phyloP scores from a whole-genome alignment of 805 yeast species.

The Ogataea neopini region DNA sequence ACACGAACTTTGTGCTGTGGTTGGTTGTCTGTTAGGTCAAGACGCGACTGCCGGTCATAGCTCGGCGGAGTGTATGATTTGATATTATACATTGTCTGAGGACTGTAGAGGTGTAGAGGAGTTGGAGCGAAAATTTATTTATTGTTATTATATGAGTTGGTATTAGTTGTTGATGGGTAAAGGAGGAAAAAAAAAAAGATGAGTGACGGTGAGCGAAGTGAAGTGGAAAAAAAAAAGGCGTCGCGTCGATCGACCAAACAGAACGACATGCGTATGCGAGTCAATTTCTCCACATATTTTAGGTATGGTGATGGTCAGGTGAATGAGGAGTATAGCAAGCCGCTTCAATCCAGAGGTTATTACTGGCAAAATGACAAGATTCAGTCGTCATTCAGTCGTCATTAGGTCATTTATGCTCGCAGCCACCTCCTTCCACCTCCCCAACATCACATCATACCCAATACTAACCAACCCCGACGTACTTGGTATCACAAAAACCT shows the following conservation, averaged over 20 bases:
- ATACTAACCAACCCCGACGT: conserved; percentile 65
- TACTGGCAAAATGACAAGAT: too few relatives aligned
- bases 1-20: conserved; percentile 16
- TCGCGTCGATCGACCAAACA: neutral
- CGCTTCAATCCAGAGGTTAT: too few relatives aligned
- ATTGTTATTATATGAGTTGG: too few relatives aligned
- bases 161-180: neutral
- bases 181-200: neutral
- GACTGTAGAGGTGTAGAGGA: neutral
- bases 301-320: too few relatives aligned
- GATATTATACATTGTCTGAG: conserved; percentile 16
- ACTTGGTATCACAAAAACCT: neutral
- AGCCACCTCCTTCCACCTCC: conserved; percentile 50
- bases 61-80: conserved; percentile 18
- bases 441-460: conserved; percentile 44
- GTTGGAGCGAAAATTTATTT: neutral
- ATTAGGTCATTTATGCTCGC: too few relatives aligned
- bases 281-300: too few relatives aligned
- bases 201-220: neutral
- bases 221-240: neutral
- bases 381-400: too few relatives aligned
- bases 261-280: too few relatives aligned
- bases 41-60: conserved; percentile 7
- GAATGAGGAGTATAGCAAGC: too few relatives aligned
- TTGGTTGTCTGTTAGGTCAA: conserved; percentile 9